Percentiles rank a stretch among this genome's conserved stretches.
Conservation (phyloP, 257 asterid genomes). For the Solanum infundibuliforme region DNA sequence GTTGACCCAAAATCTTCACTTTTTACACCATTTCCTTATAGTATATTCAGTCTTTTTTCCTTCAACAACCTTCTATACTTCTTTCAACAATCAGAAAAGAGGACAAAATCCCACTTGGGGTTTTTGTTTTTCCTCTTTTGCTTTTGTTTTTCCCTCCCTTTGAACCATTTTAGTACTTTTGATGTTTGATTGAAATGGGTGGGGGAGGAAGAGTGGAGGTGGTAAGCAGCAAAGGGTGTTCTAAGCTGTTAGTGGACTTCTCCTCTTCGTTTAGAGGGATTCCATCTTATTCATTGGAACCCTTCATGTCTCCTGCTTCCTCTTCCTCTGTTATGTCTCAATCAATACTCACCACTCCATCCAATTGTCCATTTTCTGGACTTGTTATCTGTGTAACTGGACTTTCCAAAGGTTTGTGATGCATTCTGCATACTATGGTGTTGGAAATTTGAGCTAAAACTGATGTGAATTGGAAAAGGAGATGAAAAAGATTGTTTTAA, state of each 20-base stretch:
- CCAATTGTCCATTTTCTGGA: slow-evolving; percentile 62
- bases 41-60: not conserved
- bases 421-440: not conserved
- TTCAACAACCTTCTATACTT: not conserved
- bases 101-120: not conserved
- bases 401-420: slow-evolving; percentile 60
- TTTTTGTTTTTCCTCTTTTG: not conserved
- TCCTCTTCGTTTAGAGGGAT: slow-evolving; percentile 68
- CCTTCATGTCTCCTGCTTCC: slow-evolving; percentile 41
- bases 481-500: not conserved
- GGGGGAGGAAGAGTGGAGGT: slow-evolving; percentile 64
- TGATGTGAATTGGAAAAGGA: not conserved
- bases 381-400: slow-evolving; percentile 92
- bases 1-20: slow-evolving; percentile 4
- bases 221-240: slow-evolving; percentile 72
- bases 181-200: slow-evolving; percentile 11
- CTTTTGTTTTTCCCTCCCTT: not conserved
- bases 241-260: slow-evolving; percentile 53
- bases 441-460: not conserved
- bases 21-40: slow-evolving; percentile 4
- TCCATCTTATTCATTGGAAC: slow-evolving; percentile 41
- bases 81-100: not conserved
- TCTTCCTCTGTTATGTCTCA: slow-evolving; percentile 29
- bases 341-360: slow-evolving; percentile 21
- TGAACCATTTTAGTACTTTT: not conserved